Evolutionary conservation across 345 rosid genomes (phyloP).

Genomic region (Eucalyptus grandis): DNA sequence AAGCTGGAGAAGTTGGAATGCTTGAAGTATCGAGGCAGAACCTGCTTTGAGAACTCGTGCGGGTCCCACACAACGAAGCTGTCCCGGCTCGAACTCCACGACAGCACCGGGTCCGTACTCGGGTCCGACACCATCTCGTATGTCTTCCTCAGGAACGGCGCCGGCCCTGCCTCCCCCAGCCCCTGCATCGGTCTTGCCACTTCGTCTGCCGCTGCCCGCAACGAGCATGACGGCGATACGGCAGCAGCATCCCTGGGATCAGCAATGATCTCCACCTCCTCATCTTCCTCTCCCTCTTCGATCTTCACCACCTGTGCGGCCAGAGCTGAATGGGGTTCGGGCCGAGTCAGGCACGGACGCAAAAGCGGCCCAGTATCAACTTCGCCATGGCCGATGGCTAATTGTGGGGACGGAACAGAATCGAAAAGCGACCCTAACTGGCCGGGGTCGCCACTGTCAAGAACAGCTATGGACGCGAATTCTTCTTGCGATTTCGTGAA

Average conservation of each 20-base stretch:
- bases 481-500: neutral
- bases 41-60: conserved; percentile 14
- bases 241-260: neutral
- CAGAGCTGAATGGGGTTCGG: neutral
- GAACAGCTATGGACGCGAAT: neutral
- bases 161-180: neutral
- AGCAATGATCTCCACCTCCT: neutral
- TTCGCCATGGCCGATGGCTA: neutral
- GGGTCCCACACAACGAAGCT: conserved; percentile 53
- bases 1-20: conserved; percentile 67
- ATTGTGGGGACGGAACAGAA: neutral
- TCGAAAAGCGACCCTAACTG: neutral
- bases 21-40: conserved; percentile 56
- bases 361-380: neutral
- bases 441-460: neutral
- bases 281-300: neutral
- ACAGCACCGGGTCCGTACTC: neutral
- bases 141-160: neutral
- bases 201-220: neutral
- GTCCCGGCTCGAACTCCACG: conserved; percentile 22
- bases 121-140: neutral
- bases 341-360: neutral
- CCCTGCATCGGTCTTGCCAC: neutral
- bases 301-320: neutral
- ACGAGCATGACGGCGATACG: neutral